Base-by-base conservation (phyloP, 1,139 yeast genomes). In the Kodamaea plutei region DNA sequence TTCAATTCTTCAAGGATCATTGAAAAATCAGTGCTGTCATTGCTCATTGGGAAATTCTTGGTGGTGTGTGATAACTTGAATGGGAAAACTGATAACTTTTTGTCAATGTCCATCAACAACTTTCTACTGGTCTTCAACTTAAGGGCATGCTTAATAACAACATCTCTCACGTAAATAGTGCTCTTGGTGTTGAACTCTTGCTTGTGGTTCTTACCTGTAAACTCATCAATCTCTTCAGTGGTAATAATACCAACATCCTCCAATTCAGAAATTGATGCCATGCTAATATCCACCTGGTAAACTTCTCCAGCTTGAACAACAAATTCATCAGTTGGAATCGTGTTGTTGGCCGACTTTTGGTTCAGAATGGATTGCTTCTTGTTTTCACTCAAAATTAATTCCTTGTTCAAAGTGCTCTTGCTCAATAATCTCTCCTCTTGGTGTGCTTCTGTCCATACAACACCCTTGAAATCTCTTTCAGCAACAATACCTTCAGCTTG, bases 401-500 rank as follows among this genome's bases (percentile, higher is more conserved):
- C 76, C 37, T 56, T 59, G 22, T 56, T 59, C 25, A 40, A 55
- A 13, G 39, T 36, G n/a, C 69, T 56, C 56, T 63, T 70, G 33
- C 64, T 60, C 40, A 83, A 61, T 39, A 80, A 62, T 25, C 58
- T 56, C 33, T 69, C 70, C 59, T 84, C 95, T 61, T 84, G 94
- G 54, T 82, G 84, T 26, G 80, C 71, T 56, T 83, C 91, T 34
- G 80, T 76, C 97, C 98, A 91, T 20, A 74, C 84, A 31, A 88
- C 93, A 50, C 96, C 96, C 60, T 88, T 87, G 58, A 81, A 83
- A 46, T 88, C 96, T 51, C 81, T 76, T 62, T 91, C 97, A 27
- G 89, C 91, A 41, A 89, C 94, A 36, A 85, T 71, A 48, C 87
- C 87, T 49, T 85, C 95, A 38, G 89, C 82, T 66, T 91, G 98